Evolutionary conservation across 208 protist species (phyloP).

Genomic region (Strigomonas galati): DNA sequence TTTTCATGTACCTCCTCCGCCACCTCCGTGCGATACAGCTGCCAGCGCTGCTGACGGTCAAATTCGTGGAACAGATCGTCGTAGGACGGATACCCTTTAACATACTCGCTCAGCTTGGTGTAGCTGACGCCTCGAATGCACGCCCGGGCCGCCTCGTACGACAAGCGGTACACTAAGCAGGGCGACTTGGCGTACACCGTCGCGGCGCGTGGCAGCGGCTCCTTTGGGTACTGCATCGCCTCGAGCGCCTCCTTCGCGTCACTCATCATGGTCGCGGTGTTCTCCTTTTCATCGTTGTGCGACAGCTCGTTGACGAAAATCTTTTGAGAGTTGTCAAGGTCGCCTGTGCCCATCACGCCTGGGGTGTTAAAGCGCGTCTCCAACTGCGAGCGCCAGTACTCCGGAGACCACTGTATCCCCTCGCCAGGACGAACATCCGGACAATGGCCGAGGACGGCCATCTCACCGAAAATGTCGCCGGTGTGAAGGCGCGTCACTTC

Average conservation of each 20-base stretch:
- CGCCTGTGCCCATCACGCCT: conserved; percentile 6
- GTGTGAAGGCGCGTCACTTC: conserved; percentile 48
- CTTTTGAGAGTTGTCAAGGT: conserved; percentile 7
- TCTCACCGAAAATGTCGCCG: conserved; percentile 74
- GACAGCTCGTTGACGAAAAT: conserved; percentile 17
- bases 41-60: conserved; percentile 37
- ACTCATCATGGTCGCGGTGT: too few species aligned
- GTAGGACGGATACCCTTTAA: conserved; percentile 53
- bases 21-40: conserved; percentile 27
- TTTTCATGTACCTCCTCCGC: conserved; percentile 27
- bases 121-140: conserved; percentile 24
- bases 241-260: too few species aligned
- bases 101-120: conserved; percentile 38
- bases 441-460: conserved; percentile 56
- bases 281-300: background rate
- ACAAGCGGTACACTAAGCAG: conserved; percentile 31
- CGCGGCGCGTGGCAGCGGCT: conserved; percentile 24
- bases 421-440: conserved; percentile 57
- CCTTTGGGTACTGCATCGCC: conserved; percentile 10
- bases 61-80: conserved; percentile 46
- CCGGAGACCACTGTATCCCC: conserved; percentile 40
- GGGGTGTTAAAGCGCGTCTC: background rate
- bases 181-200: conserved; percentile 42
- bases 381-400: conserved; percentile 52
- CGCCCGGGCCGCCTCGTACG: conserved; percentile 23